Evolutionary conservation across 345 rosid species (phyloP).

Genomic region (Microthlaspi erraticum): DNA sequence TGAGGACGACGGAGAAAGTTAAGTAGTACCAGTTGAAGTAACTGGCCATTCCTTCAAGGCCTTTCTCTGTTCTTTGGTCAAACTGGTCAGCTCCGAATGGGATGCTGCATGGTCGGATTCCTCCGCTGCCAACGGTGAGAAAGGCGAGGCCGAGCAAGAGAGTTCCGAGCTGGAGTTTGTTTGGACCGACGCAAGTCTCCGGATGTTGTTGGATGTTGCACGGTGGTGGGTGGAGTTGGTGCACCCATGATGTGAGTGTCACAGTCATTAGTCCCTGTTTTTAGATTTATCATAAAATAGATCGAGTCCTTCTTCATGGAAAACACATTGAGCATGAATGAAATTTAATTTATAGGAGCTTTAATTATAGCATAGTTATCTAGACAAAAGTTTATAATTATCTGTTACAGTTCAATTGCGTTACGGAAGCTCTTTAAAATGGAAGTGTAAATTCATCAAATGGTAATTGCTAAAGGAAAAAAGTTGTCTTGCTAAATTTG

Average conservation of each 20-base stretch:
- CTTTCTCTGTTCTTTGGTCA: slow-evolving; percentile 65
- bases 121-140: slow-evolving; percentile 67
- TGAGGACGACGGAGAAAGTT: slow-evolving; percentile 57
- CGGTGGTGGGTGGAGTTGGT: slow-evolving; percentile 62
- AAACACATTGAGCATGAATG: neutral
- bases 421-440: slow-evolving; percentile 26
- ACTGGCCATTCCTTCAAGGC: slow-evolving; percentile 63
- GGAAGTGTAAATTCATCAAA: neutral
- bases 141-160: slow-evolving; percentile 54
- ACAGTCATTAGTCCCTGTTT: slow-evolving; percentile 71
- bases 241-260: slow-evolving; percentile 78
- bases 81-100: slow-evolving; percentile 88
- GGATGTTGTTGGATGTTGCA: slow-evolving; percentile 41
- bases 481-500: neutral
- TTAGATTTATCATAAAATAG: slow-evolving; percentile 22
- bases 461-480: neutral
- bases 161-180: slow-evolving; percentile 51
- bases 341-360: too few relatives aligned
- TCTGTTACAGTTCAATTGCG: slow-evolving; percentile 5
- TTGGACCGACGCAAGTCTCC: slow-evolving; percentile 47
- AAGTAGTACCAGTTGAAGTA: slow-evolving; percentile 77
- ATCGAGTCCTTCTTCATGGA: slow-evolving; percentile 21
- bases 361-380: neutral
- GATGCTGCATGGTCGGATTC: slow-evolving; percentile 76
- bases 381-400: neutral